Evolutionary conservation across 331 rosid species (phyloP), one percentile per base, ranked within the genome.

Genomic region (Quercus lobata): DNA sequence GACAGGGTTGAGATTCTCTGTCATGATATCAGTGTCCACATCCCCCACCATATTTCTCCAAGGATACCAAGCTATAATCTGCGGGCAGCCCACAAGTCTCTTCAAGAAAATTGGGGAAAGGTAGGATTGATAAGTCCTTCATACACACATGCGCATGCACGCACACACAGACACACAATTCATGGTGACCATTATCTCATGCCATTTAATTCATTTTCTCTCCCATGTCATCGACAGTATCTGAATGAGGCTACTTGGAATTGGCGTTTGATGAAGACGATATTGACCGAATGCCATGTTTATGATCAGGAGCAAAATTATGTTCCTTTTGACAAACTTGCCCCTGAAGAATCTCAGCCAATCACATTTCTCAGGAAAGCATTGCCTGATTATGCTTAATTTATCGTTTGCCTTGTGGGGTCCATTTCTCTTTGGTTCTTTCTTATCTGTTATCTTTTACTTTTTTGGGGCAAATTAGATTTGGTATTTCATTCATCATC

Each of bases 31-130:
- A 90, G 86, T 82, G 99, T 96, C 78, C 98, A 95, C 78, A 88
- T 91, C 57, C 98, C 98, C n/a, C 99, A 90, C 88, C 97, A 95
- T 83, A 78, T 95, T 82, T 95, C 97, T 78, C 83, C 99, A 19
- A 88, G 90, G 88, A 95, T 95, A 75, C 99, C 98, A 10, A 93
- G 93, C 85, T 91, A 96, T 82, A 96, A 91, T 87, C 90, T 96
- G 75, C 85, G 90, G 34, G 94, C 96, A 76, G 94, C 98, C 66
- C 93, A 96, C 71, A 86, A 91, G 78, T 87, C 96, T 78, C 78
- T 96, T 76, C 90, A 93, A 88, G 91, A 88, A 86, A 90, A 88
- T 37, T 93, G 98, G 99, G 99, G 98, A 89, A 86, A 91, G 94
- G 99, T 96, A 78, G 53, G 82, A 69, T 77, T 78, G 15, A n/a